phyloP scores from a whole-genome alignment of 176 grass and related monocot species.

The Aegilops longissima region DNA sequence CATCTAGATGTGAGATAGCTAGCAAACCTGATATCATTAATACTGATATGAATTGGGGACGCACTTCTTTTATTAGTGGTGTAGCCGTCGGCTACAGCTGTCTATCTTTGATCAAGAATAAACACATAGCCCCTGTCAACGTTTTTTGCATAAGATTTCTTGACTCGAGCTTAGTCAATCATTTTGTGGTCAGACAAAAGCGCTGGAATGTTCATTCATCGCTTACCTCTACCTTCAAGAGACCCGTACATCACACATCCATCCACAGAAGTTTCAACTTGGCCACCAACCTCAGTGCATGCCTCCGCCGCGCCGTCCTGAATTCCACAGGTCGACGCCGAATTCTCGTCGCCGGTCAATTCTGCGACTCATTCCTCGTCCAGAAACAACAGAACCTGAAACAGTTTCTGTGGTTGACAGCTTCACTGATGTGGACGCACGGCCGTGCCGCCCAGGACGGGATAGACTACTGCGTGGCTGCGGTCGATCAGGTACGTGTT shows the following conservation, averaged over 20 bases:
- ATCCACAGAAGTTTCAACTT: neutral
- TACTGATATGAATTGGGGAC: too few relatives aligned
- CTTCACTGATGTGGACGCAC: slow-evolving; percentile 4
- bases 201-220: neutral
- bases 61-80: neutral
- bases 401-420: neutral
- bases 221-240: neutral
- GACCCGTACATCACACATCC: neutral
- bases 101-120: neutral
- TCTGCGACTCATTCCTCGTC: neutral
- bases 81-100: neutral
- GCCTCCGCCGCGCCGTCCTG: neutral
- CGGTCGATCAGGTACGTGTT: neutral
- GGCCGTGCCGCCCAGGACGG: neutral
- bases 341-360: neutral
- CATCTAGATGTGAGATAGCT: too few relatives aligned
- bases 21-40: too few relatives aligned
- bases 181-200: neutral
- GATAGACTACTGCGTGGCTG: neutral
- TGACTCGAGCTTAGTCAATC: neutral
- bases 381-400: too few relatives aligned
- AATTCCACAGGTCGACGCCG: neutral
- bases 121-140: too few relatives aligned
- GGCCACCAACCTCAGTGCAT: neutral
- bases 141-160: neutral